Evolutionary conservation across 192 early-diverging fungal species (phyloP).

Genomic region (Phycomyces blakesleeanus): DNA sequence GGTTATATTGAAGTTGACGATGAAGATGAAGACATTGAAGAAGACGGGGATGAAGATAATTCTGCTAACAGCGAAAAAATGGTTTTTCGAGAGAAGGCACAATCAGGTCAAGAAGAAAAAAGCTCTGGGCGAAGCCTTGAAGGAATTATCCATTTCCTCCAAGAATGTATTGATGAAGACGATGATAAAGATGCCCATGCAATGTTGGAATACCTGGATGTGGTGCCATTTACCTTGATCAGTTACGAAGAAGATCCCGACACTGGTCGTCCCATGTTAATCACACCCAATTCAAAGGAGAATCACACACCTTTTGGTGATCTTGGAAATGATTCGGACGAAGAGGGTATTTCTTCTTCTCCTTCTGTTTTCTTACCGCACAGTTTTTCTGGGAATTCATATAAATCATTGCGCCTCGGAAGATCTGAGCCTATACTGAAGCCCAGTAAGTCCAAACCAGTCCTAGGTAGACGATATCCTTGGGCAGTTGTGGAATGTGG

Average conservation of each 20-base stretch:
- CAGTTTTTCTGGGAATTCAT: neutral
- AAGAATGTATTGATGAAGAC: conserved; percentile 15
- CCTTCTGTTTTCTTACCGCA: neutral
- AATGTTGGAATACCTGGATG: conserved; percentile 24
- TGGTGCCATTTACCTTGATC: conserved; percentile 86
- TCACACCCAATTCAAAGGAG: neutral
- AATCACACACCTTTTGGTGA: neutral
- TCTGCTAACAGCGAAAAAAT: neutral
- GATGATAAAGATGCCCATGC: conserved; percentile 22
- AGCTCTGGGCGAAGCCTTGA: neutral
- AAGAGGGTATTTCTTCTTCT: neutral
- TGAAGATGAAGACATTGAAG: conserved; percentile 19
- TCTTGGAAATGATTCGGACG: neutral
- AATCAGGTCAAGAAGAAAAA: neutral
- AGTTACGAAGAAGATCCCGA: conserved; percentile 80
- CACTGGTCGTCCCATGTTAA: conserved; percentile 21
- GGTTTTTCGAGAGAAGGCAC: neutral
- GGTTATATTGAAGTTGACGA: conserved; percentile 39
- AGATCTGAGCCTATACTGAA: neutral
- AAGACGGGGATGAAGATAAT: conserved; percentile 42
- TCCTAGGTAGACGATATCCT: conserved; percentile 82
- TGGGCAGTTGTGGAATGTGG: conserved; percentile 91
- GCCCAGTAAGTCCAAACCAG: conserved; percentile 18
- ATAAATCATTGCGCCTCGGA: neutral
- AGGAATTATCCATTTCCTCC: conserved; percentile 12